Base-by-base conservation (phyloP, 148 eudicot genomes). In the Amaranthus cruentus region DNA sequence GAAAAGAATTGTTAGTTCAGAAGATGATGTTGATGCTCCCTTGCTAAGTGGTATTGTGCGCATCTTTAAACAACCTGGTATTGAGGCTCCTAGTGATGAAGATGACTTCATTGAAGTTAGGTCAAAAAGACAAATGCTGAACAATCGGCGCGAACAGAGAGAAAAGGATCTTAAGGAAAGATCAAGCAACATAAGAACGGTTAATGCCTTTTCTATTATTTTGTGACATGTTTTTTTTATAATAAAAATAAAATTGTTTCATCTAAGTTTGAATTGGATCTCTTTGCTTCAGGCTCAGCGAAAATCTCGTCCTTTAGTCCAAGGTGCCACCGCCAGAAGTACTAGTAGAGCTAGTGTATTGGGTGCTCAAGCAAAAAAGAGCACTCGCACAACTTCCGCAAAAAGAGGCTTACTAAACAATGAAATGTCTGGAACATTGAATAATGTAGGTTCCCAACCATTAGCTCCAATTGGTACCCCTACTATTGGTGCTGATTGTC, bases 31-130 rank as follows among this genome's bases (percentile, higher is more conserved):
- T 69, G 97, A 90, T 81, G 92, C 94, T 71, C 99, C 99, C 44
- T 80, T 92, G 86, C 97, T 92, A 75, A 92, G 89, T 79, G 99
- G 99, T 66, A 73, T 95, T 69, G 97, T 92, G 50, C 87, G 88
- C 51, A 85, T 91, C 66, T 95, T 81, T 71, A 80, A 86, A 69
- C 99, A 95, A 75, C 85, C 99, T 76, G 99, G 97, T 56, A 95
- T 95, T 54, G 99, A 95, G 83, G 85, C 87, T 47, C 91, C 92
- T 3, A 95, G 97, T 77, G 99, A 95, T 67, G 99, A 88, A 73
- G 97, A 95, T 85, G 96, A 92, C 77, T 95, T 95, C 73, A 92
- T 92, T 81, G 91, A 95, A 84, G 99, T 95, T 69, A 90, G 99
- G 77, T 95, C 99, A 58, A 95, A 92, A 81, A 87, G 97, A 83